These are phyloP conservation scores for Pestalotiopsis sp. DNA, from an alignment of 2,329 filamentous ascomycete genomes.

Conservation along the genomic window DNA sequence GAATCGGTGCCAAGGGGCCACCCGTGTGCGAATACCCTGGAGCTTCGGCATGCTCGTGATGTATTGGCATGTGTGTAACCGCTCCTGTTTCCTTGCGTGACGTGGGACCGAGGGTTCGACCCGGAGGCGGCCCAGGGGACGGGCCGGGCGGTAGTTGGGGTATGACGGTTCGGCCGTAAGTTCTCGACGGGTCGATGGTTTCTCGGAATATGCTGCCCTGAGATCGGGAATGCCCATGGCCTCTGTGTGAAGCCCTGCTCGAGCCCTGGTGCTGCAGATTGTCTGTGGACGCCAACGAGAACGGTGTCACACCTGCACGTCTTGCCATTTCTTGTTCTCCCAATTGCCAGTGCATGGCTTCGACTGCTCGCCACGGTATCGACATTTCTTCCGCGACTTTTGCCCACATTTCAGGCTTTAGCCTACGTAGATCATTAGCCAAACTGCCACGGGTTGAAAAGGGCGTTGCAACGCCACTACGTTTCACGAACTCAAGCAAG, in stretches of 20 bases:
- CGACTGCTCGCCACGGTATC: conserved; percentile 91
- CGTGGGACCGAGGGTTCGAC: conserved; percentile 8
- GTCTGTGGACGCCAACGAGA: conserved; percentile 64
- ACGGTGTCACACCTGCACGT: conserved; percentile 86
- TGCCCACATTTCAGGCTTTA: conserved; percentile 98
- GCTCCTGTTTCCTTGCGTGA: conserved; percentile 16
- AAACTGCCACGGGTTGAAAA: background rate
- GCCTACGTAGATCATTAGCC: conserved; percentile 54
- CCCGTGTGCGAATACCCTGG: conserved; percentile 32
- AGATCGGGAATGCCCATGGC: conserved; percentile 44
- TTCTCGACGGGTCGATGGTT: conserved; percentile 42
- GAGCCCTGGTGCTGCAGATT: conserved; percentile 39
- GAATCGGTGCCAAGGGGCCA: conserved; percentile 56
- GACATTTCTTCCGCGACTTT: conserved; percentile 94
- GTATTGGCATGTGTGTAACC: conserved; percentile 26
- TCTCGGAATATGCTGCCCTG: conserved; percentile 49
- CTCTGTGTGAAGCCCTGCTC: conserved; percentile 36
- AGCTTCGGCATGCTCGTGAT: conserved; percentile 35
- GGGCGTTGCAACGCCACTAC: background rate
- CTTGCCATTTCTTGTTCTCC: conserved; percentile 93
- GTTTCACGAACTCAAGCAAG: background rate
- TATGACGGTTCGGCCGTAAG: conserved; percentile 39
- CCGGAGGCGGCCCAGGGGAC: conserved; percentile 1
- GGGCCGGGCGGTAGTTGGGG: conserved; percentile 14
- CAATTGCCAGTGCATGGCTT: conserved; percentile 98